A percentile compares a stretch with the other conserved stretches of the same genome.
Conservation (phyloP, 176 grass and related monocot species). For the Bonia amplexicaulis region DNA sequence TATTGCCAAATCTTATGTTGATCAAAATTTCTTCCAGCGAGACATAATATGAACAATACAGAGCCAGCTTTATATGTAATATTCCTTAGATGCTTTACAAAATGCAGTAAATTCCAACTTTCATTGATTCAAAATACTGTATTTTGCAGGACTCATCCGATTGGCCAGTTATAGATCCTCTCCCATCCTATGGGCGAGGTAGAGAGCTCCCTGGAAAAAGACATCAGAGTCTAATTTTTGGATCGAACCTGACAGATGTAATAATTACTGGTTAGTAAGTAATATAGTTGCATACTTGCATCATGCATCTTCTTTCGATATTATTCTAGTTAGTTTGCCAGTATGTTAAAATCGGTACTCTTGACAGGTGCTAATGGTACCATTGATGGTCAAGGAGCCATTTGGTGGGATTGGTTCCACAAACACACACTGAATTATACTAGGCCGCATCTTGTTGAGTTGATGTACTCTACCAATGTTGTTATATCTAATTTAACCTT, state of each 20-base stretch:
- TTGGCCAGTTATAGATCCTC: constrained; percentile 80
- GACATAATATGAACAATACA: background rate
- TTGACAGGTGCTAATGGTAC: constrained; percentile 79
- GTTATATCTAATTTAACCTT: constrained; percentile 97
- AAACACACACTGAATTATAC: constrained; percentile 74
- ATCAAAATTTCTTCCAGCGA: background rate
- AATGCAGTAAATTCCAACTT: background rate
- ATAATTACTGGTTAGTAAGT: constrained; percentile 76
- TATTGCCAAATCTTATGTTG: background rate
- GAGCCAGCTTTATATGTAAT: background rate
- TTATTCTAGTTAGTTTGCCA: constrained; percentile 1
- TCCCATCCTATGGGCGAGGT: constrained; percentile 88
- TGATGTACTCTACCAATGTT: constrained; percentile 76
- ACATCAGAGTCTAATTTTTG: constrained; percentile 84
- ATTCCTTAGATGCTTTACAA: background rate
- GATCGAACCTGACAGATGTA: constrained; percentile 78
- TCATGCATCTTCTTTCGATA: background rate
- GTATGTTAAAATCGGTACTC: background rate
- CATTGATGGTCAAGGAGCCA: constrained; percentile 81
- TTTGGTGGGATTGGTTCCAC: constrained; percentile 88
- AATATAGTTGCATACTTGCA: background rate
- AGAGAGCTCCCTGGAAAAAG: constrained; percentile 85
- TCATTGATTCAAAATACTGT: background rate
- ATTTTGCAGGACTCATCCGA: constrained; percentile 55
- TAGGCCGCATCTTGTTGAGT: constrained; percentile 81